Base-by-base conservation (phyloP, 495 filamentous ascomycete genomes). In the Aspergillus biplanus region DNA sequence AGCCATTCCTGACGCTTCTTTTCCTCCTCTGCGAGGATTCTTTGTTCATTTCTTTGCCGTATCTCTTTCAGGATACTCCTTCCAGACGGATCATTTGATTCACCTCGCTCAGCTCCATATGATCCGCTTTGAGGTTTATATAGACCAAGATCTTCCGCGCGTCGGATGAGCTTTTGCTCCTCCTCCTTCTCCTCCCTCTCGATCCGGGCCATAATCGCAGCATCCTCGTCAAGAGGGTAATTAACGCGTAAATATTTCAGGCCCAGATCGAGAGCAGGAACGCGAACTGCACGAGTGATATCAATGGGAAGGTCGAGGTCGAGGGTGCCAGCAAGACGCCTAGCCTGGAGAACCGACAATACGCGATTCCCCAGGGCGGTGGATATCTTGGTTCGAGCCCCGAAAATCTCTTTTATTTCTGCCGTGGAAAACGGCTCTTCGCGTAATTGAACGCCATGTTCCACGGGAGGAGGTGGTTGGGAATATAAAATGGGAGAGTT, bases 201-300 rank as follows among this genome's bases (percentile, higher is more conserved):
- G 35, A 90, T 76, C 48, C 85, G 86, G 3, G 77, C 80, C 34
- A 92, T 61, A 6, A 87, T 85, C 0, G 84, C 84, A 6, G 80
- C 83, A 63, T 93, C 82, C 70, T 97, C 93, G 60, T 97, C 91
- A 6, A 96, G 75, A 0, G 89, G 87, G 37, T 89, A 83, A 33
- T 83, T 80, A 21, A 73, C 70, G 32, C 93, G 87, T 8, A 97
- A 82, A 75, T 90, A 96, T 50, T 78, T 69, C 55, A 97, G 75
- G 0, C 82, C 92, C 46, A 68, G 75, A 27, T 82, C 73, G 31
- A 79, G 61, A 6, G 73, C 72, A 21, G 63, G 54, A 62, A 75
- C 68, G 59, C 64, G 64, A 16, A 73, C 68, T 32, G 67, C 63
- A 74, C 83, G 74, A 80, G 82, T 46, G 16, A 78, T 73, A 21